Evolutionary conservation across 805 yeast species (phyloP).

Genomic region (Wickerhamomyces hampshirensis): DNA sequence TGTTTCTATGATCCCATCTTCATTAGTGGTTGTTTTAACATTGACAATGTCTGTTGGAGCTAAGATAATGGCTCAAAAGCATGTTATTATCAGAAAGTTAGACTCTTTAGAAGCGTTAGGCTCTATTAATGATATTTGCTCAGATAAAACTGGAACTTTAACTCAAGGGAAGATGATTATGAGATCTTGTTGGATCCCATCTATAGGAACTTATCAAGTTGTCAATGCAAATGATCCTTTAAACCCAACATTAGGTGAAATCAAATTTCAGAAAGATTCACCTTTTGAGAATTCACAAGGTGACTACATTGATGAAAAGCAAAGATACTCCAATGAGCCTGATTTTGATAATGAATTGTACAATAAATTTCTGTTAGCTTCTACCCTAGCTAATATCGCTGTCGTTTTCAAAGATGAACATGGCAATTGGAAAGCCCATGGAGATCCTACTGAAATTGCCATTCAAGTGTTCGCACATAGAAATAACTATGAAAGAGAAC

Average conservation of each 20-base stretch:
- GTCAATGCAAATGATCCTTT: constrained; percentile 54
- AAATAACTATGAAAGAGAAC: constrained; percentile 44
- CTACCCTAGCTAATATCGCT: constrained; percentile 80
- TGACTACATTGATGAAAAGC: constrained; percentile 10
- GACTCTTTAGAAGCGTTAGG: constrained; percentile 79
- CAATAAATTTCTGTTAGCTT: constrained; percentile 52
- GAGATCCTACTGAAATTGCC: constrained; percentile 89
- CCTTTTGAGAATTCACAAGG: constrained; percentile 21
- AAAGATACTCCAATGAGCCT: constrained; percentile 1
- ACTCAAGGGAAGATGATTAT: constrained; percentile 79
- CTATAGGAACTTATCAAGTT: constrained; percentile 52
- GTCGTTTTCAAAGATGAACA: constrained; percentile 47
- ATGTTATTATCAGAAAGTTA: constrained; percentile 71
- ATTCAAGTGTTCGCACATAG: constrained; percentile 73
- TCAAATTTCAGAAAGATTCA: constrained; percentile 16
- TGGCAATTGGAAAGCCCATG: constrained; percentile 67
- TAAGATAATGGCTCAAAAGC: constrained; percentile 57
- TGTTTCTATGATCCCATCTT: constrained; percentile 77
- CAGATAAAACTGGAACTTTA: constrained; percentile 79
- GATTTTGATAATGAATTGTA: constrained; percentile 7
- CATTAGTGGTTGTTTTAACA: constrained; percentile 75
- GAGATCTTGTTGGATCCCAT: constrained; percentile 65
- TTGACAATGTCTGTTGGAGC: constrained; percentile 85
- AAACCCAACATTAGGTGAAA: constrained; percentile 56
- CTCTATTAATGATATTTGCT: constrained; percentile 73